Evolutionary conservation across 2,329 filamentous ascomycete species (phyloP).

Genomic region (Diaporthe sp.): DNA sequence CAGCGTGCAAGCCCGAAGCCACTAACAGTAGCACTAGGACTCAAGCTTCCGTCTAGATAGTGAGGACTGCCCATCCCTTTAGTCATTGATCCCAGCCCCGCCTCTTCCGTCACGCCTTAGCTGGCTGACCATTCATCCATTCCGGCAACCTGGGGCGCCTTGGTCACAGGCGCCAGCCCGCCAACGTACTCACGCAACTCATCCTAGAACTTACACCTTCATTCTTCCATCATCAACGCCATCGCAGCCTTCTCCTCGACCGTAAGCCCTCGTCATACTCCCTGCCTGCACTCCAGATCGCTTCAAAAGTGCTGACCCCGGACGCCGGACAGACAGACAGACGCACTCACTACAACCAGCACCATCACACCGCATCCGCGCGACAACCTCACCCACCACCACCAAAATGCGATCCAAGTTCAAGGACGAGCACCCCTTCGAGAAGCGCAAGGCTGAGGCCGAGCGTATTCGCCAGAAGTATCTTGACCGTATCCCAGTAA

Average conservation of each 20-base stretch:
- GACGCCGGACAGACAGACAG: neutral
- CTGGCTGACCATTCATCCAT: constrained; percentile 33
- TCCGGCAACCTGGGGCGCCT: constrained; percentile 28
- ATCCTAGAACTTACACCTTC: constrained; percentile 31
- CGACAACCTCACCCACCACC: constrained; percentile 47
- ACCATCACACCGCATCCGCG: constrained; percentile 41
- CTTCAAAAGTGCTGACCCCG: neutral
- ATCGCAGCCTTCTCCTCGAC: constrained; percentile 12
- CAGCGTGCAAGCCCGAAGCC: no score
- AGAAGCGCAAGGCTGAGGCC: constrained; percentile 99
- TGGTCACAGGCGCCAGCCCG: constrained; percentile 34
- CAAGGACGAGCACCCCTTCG: constrained; percentile 99
- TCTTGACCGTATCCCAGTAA: constrained; percentile 95
- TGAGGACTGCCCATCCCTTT: neutral
- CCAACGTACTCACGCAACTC: constrained; percentile 15
- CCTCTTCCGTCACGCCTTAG: constrained; percentile 25
- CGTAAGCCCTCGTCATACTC: constrained; percentile 19
- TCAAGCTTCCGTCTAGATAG: neutral
- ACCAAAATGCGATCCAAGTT: constrained; percentile 97
- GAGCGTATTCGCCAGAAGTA: constrained; percentile 99
- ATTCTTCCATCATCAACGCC: constrained; percentile 36
- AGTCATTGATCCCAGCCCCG: constrained; percentile 29
- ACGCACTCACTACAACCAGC: neutral
- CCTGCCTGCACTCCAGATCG: neutral
- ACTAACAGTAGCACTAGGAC: neutral